Base-by-base conservation (phyloP, 1,284 basidiomycete genomes). In the Tetrapyrgos nigripes region DNA sequence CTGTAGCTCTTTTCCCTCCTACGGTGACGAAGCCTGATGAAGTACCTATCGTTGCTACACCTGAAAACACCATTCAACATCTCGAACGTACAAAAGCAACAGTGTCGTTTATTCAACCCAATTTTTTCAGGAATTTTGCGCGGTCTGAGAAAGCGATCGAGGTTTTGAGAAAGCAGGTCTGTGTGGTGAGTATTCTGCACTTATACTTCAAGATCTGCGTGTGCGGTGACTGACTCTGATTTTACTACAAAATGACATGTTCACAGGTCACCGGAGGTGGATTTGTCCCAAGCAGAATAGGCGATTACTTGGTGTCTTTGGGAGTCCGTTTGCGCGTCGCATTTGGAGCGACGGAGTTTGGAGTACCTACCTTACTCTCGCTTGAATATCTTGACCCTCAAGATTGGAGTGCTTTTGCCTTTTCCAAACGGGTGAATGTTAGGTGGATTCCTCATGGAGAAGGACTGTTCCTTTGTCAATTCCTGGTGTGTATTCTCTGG, bases 341-440 rank as follows among this genome's bases (percentile, higher is more conserved):
- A 4, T 76, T 74, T 53, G 74, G 74, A 13, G 70, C 56, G 1
- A 76, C 73, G 1, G 75, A 76, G 55, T 71, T 71, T 55, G 68
- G 67, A 35, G 46, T 57, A 29, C 55, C 62, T 44, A 59, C 50
- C 13, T 21, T 49, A 27, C 21, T 63, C 26, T 50, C 63, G 37
- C 53, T 60, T 11, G 52, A 53, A 10, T 57, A 63, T 40, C 55
- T 53, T 1, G 65, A 69, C 24, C 63, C 63, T 19, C 58, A 64
- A 13, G 68, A 73, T 23, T 76, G 73, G 74, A 64, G 60, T 6
- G 75, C 68, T 50, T 50, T 72, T 17, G 54, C 60, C 27, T 72
- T 75, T 50, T 63, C 63, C 21, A 56, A 60, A 1, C 48, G 57
- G 13, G 48, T 53, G 2, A 64, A 64, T 14, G 53, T 72, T 9